phyloP scores from a whole-genome alignment of 108 stramenopile species.

The Parietichytrium sp. region DNA sequence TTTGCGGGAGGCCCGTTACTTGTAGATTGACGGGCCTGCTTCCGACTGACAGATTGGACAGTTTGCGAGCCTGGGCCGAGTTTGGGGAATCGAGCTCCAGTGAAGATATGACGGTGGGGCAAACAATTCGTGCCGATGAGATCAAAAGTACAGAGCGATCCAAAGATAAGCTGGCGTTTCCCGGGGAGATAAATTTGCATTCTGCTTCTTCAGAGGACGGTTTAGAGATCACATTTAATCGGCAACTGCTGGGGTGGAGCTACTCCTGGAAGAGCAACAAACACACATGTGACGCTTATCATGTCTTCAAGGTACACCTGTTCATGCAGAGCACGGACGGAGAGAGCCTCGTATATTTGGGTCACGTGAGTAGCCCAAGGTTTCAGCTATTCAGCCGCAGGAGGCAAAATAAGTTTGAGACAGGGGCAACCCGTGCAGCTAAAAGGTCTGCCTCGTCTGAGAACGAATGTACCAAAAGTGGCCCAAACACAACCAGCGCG shows the following conservation, averaged over 20 bases:
- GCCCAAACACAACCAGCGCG: no score
- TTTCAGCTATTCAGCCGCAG: constrained; percentile 38
- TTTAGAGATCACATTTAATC: background rate
- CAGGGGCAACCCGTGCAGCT: no score
- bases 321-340: constrained; percentile 4
- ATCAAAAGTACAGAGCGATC: background rate
- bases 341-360: background rate
- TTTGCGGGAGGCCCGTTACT: background rate
- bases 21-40: background rate
- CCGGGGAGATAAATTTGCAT: background rate
- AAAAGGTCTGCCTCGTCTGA: no score
- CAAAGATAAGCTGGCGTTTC: background rate
- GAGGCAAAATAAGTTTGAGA: no score
- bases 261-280: constrained; percentile 15
- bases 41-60: background rate
- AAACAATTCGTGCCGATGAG: background rate
- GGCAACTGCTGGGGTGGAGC: constrained; percentile 4
- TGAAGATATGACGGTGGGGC: background rate
- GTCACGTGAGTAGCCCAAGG: background rate
- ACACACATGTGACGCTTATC: constrained; percentile 16
- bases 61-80: background rate
- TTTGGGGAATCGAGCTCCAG: background rate
- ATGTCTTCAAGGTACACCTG: background rate
- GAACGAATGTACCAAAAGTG: no score
- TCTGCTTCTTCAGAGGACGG: background rate